phyloP scores from a whole-genome alignment of 2,329 filamentous ascomycete species.

The Aotearoamyces nothofagi region DNA sequence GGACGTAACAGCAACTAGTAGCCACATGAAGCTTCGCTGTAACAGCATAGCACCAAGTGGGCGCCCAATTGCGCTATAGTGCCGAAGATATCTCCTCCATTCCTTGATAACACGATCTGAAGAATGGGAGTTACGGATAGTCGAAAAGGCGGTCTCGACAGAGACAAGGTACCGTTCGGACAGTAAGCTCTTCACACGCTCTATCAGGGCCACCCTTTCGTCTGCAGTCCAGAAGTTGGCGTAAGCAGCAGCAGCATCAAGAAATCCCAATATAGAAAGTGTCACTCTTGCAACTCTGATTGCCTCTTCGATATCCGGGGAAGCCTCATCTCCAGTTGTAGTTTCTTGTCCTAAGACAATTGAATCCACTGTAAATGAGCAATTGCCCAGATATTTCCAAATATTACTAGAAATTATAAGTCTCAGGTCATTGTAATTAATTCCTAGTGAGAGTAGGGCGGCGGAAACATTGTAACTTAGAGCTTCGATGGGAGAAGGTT shows the following conservation, averaged over 20 bases:
- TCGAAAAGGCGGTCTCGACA: slow-evolving; percentile 80
- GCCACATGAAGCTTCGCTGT: slow-evolving; percentile 74
- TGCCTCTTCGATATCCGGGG: slow-evolving; percentile 41
- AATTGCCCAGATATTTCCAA: slow-evolving; percentile 57
- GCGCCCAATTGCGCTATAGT: slow-evolving; percentile 65
- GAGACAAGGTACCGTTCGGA: slow-evolving; percentile 76
- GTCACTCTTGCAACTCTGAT: slow-evolving; percentile 60
- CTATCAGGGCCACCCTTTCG: slow-evolving; percentile 59
- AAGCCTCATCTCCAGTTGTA: slow-evolving; percentile 35
- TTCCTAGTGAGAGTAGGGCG: slow-evolving; percentile 69
- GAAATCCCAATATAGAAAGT: slow-evolving; percentile 77
- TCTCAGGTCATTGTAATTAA: slow-evolving; percentile 54
- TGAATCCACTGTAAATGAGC: slow-evolving; percentile 43
- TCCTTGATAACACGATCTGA: slow-evolving; percentile 54
- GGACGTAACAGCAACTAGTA: slow-evolving; percentile 66
- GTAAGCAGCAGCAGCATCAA: slow-evolving; percentile 67
- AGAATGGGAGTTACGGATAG: slow-evolving; percentile 64
- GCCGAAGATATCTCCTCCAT: slow-evolving; percentile 75
- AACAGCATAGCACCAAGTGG: slow-evolving; percentile 85
- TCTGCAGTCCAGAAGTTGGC: slow-evolving; percentile 67
- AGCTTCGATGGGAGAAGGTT: slow-evolving; percentile 79
- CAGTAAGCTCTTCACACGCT: slow-evolving; percentile 55
- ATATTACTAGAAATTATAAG: slow-evolving; percentile 51
- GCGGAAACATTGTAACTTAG: slow-evolving; percentile 65
- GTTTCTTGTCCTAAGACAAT: slow-evolving; percentile 36